Conservation (phyloP, 352 stramenopile genomes). For the Halophytophthora polymorphica region DNA sequence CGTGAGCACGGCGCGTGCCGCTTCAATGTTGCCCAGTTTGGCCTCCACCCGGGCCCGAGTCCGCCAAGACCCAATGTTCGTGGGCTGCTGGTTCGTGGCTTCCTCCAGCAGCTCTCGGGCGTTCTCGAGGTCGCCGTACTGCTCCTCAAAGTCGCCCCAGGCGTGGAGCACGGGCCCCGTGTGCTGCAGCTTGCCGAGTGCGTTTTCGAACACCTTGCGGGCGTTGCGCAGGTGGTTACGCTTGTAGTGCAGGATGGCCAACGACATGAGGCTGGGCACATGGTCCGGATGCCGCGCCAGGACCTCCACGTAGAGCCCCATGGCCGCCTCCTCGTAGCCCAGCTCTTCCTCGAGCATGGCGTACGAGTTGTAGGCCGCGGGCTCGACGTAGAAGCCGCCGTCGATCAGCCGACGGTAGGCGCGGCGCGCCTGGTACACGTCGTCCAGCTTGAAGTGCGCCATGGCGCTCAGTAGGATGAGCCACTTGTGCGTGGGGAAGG, state of each 20-base stretch:
- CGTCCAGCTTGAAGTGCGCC: constrained; percentile 74
- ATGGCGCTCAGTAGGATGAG: constrained; percentile 75
- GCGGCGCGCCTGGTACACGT: constrained; percentile 69
- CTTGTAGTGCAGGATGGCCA: constrained; percentile 64
- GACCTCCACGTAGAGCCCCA: constrained; percentile 60
- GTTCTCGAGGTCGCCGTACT: constrained; percentile 61
- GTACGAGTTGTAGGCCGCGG: constrained; percentile 79
- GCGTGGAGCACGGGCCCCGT: constrained; percentile 55
- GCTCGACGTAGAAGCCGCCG: constrained; percentile 66
- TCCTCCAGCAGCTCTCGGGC: constrained; percentile 75
- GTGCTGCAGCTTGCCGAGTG: constrained; percentile 52
- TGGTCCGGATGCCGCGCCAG: constrained; percentile 63
- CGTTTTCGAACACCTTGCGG: constrained; percentile 66
- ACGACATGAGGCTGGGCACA: constrained; percentile 74
- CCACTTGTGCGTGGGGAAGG: constrained; percentile 81
- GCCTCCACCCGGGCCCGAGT: constrained; percentile 64
- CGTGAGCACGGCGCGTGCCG: constrained; percentile 59
- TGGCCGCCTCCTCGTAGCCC: constrained; percentile 63
- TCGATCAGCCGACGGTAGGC: constrained; percentile 73
- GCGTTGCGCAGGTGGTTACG: constrained; percentile 40
- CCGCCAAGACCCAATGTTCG: constrained; percentile 63
- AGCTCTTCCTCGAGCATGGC: constrained; percentile 82
- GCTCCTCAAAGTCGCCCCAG: constrained; percentile 79
- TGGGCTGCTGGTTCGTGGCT: constrained; percentile 64
- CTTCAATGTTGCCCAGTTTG: constrained; percentile 54